A percentile compares a stretch with the other conserved stretches of the same genome.
These are phyloP conservation scores for Tagetes erecta DNA, from an alignment of 129 eudicot genomes.

Conservation along the genomic window DNA sequence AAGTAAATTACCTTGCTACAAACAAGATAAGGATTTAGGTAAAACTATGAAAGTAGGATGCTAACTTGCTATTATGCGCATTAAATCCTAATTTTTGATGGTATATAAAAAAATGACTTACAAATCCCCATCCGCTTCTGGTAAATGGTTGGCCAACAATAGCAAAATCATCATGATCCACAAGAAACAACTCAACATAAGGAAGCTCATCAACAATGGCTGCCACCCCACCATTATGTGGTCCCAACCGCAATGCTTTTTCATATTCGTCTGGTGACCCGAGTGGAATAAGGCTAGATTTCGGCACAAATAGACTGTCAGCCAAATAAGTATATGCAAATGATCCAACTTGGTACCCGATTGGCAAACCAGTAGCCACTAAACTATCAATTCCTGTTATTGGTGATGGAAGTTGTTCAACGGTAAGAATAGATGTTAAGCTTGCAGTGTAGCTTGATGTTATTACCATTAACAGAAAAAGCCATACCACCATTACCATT, in stretches of 20 bases:
- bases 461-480: conserved; percentile 61
- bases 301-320: conserved; percentile 50
- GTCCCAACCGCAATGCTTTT: conserved; percentile 46
- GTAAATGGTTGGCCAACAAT: conserved; percentile 69
- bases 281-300: conserved; percentile 52
- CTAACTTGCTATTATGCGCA: not conserved
- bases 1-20: not conserved
- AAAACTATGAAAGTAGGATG: not conserved
- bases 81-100: not conserved
- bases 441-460: conserved; percentile 85
- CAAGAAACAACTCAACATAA: conserved; percentile 62
- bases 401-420: conserved; percentile 65
- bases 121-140: conserved; percentile 86
- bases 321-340: conserved; percentile 55
- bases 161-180: conserved; percentile 33
- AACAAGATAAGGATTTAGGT: not conserved
- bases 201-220: conserved; percentile 79
- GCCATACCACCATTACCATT: conserved; percentile 77
- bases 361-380: conserved; percentile 48
- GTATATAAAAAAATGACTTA: conserved; percentile 41
- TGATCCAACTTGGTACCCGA: conserved; percentile 82
- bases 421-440: conserved; percentile 79
- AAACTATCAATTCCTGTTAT: conserved; percentile 67
- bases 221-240: conserved; percentile 60
- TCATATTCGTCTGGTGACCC: conserved; percentile 63